phyloP scores from a whole-genome alignment of 768 basidiomycete genomes.

The Glaciozyma antarctica region DNA sequence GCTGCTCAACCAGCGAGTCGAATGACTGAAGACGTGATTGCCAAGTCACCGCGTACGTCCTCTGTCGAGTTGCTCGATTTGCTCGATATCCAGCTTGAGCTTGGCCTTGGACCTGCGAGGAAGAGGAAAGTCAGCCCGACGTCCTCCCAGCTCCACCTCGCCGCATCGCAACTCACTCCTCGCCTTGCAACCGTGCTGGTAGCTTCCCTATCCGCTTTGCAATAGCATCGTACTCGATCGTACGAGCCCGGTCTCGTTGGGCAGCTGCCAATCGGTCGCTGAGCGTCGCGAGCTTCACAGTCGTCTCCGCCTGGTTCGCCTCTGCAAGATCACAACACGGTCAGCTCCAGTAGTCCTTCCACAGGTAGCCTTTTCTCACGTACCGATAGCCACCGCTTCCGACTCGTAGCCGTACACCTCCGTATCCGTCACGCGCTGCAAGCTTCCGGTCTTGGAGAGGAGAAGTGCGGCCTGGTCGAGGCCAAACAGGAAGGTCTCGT shows the following conservation, averaged over 20 bases:
- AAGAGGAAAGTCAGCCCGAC: not conserved
- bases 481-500: conserved; percentile 5
- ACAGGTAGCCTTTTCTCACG: not conserved
- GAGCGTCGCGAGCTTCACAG: not conserved
- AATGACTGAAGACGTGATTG: conserved; percentile 10
- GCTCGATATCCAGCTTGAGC: conserved; percentile 10
- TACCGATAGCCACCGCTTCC: conserved; percentile 6
- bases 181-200: conserved; percentile 14
- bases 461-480: conserved; percentile 14
- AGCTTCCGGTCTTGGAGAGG: conserved; percentile 2
- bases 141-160: not conserved
- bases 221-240: conserved; percentile 24
- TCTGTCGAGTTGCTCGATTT: conserved; percentile 1
- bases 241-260: conserved; percentile 18
- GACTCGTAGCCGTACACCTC: conserved; percentile 8
- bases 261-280: not conserved
- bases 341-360: too few species aligned
- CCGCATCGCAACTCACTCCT: conserved; percentile 9
- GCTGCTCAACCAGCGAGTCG: conserved; percentile 10
- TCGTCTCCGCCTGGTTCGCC: not conserved
- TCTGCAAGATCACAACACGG: not conserved
- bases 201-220: conserved; percentile 8
- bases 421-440: not conserved
- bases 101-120: conserved; percentile 10
- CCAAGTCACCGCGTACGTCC: conserved; percentile 20